Conservation (phyloP, 2,329 filamentous ascomycete genomes). For the Neodidymelliopsis sp. region DNA sequence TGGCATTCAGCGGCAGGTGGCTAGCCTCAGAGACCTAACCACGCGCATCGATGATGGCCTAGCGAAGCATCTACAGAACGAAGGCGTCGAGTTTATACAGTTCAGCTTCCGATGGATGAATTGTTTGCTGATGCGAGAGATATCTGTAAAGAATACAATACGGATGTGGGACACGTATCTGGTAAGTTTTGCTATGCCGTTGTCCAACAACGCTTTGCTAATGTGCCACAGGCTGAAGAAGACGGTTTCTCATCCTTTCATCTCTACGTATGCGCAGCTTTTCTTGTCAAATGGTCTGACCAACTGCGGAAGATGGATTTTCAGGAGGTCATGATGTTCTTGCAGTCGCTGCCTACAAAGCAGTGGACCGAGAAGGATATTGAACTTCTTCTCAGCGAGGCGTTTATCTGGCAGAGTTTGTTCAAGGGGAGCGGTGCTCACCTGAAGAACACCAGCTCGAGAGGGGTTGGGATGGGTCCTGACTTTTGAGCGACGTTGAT, state of each 20-base stretch:
- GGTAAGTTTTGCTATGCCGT: slow-evolving; percentile 61
- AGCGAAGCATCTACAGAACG: slow-evolving; percentile 86
- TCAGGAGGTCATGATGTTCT: slow-evolving; percentile 98
- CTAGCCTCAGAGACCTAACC: slow-evolving; percentile 86
- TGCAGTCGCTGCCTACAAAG: slow-evolving; percentile 91
- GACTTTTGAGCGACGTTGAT: slow-evolving; percentile 33
- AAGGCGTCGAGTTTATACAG: slow-evolving; percentile 97
- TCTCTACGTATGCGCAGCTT: slow-evolving; percentile 96
- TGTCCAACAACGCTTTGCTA: slow-evolving; percentile 13
- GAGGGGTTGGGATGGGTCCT: slow-evolving; percentile 50
- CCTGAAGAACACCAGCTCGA: slow-evolving; percentile 58
- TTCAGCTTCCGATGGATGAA: slow-evolving; percentile 99
- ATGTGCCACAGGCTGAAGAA: slow-evolving; percentile 79
- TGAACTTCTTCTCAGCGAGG: slow-evolving; percentile 91
- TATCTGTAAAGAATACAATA: slow-evolving; percentile 95
- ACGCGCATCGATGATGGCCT: slow-evolving; percentile 84
- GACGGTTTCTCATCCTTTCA: slow-evolving; percentile 99
- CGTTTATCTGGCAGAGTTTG: slow-evolving; percentile 97
- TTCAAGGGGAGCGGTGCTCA: slow-evolving; percentile 96
- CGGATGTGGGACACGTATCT: slow-evolving; percentile 99
- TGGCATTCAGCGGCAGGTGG: slow-evolving; percentile 93
- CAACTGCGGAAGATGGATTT: slow-evolving; percentile 98
- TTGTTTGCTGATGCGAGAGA: slow-evolving; percentile 95
- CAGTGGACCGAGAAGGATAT: slow-evolving; percentile 99
- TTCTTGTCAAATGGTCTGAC: slow-evolving; percentile 97